phyloP scores from a whole-genome alignment of 345 rosid genomes.

The Hypericum perforatum region DNA sequence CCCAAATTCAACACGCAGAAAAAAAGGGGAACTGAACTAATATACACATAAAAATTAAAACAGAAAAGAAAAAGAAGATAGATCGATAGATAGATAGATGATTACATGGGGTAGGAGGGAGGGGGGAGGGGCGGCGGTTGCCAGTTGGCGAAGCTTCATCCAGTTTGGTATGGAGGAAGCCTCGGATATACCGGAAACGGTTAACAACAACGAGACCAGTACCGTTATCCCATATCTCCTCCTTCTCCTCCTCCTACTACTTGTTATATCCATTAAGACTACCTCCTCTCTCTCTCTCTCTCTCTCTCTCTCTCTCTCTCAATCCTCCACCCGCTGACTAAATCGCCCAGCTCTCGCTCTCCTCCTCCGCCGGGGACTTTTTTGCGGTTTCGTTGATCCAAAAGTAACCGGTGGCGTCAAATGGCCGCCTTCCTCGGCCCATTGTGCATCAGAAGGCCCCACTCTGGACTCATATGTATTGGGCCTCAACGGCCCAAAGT shows the following conservation, averaged over 20 bases:
- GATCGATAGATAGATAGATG: no score
- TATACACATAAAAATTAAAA: background rate
- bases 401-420: no score
- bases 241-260: conserved; percentile 19
- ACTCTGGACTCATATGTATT: no score
- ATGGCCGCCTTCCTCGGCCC: no score
- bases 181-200: conserved; percentile 32
- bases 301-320: no score
- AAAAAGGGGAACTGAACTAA: background rate
- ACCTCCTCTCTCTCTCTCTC: no score
- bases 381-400: no score
- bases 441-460: no score
- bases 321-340: no score
- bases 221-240: conserved; percentile 19
- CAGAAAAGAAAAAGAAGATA: background rate
- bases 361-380: no score
- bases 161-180: conserved; percentile 23
- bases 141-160: conserved; percentile 25
- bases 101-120: conserved; percentile 29
- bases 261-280: conserved; percentile 12
- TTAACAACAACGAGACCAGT: conserved; percentile 28
- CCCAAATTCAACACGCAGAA: conserved; percentile 1
- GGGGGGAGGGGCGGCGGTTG: conserved; percentile 17
- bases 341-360: no score
- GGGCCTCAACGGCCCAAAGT: no score